Conservation (phyloP, 306 rosid species). For the Fragaria nilgerrensis region DNA sequence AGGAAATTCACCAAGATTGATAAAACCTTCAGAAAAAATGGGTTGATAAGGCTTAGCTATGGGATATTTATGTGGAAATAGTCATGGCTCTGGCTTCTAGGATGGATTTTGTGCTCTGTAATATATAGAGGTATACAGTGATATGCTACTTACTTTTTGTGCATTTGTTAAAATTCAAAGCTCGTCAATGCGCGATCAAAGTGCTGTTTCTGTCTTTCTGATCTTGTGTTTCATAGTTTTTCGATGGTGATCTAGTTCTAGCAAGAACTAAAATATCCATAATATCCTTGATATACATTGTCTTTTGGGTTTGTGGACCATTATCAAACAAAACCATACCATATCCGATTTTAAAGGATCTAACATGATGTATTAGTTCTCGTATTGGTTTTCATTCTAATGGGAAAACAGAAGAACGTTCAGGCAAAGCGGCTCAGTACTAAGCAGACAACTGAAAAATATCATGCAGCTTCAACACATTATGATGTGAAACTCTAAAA, state of each 20-base stretch:
- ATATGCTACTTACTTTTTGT: conserved; percentile 22
- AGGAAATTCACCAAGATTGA: conserved; percentile 62
- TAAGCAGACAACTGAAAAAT: neutral
- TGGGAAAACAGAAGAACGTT: neutral
- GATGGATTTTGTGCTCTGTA: conserved; percentile 42
- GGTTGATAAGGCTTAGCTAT: neutral
- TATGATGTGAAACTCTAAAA: neutral
- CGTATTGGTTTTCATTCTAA: neutral
- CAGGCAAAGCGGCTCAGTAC: neutral
- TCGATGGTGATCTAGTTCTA: no score
- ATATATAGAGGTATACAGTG: conserved; percentile 33
- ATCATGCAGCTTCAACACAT: neutral
- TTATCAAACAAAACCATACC: neutral
- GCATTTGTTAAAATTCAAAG: conserved; percentile 37
- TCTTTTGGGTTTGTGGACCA: neutral
- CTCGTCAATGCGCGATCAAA: conserved; percentile 14
- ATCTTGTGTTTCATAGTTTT: neutral
- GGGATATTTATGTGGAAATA: conserved; percentile 3
- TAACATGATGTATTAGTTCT: neutral
- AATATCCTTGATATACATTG: no score
- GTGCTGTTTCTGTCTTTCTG: conserved; percentile 18
- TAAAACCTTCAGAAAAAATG: neutral
- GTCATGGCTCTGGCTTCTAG: conserved; percentile 18
- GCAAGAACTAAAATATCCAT: no score
- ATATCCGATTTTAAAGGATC: neutral